Evolutionary conservation across 1,284 basidiomycete species (phyloP).

Genomic region (Ustilago tritici): DNA sequence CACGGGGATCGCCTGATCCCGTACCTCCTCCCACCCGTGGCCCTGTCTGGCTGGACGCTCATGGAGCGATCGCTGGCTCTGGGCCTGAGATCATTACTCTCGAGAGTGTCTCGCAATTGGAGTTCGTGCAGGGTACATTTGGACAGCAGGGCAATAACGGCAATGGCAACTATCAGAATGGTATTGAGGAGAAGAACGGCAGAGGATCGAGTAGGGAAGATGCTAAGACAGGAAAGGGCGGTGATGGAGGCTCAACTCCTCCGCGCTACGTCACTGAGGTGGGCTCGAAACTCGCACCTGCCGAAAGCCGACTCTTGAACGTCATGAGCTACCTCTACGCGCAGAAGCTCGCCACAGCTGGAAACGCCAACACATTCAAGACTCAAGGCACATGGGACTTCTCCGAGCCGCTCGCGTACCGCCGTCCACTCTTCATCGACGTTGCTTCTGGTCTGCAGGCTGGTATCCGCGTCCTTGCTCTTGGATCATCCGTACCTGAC

Average conservation of each 20-base stretch:
- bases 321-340: constrained; percentile 61
- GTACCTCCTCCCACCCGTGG: constrained; percentile 26
- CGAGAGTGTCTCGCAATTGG: constrained; percentile 39
- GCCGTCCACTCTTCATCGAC: constrained; percentile 52
- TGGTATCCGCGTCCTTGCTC: constrained; percentile 71
- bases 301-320: constrained; percentile 51
- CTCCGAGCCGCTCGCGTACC: constrained; percentile 75
- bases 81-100: constrained; percentile 36
- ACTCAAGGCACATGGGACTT: constrained; percentile 76
- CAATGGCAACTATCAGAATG: constrained; percentile 1
- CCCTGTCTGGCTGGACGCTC: constrained; percentile 31
- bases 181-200: neutral
- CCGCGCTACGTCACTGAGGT: constrained; percentile 40
- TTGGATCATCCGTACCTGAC: constrained; percentile 52
- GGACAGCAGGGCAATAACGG: constrained; percentile 11
- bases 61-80: constrained; percentile 35
- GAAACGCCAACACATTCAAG: neutral
- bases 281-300: constrained; percentile 42
- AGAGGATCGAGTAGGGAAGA: constrained; percentile 5
- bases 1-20: constrained; percentile 16
- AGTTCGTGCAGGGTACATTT: constrained; percentile 26
- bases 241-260: constrained; percentile 27
- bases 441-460: constrained; percentile 76
- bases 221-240: constrained; percentile 25
- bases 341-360: constrained; percentile 20